phyloP scores from a whole-genome alignment of 352 stramenopile species.

The Globisporangium irregulare region DNA sequence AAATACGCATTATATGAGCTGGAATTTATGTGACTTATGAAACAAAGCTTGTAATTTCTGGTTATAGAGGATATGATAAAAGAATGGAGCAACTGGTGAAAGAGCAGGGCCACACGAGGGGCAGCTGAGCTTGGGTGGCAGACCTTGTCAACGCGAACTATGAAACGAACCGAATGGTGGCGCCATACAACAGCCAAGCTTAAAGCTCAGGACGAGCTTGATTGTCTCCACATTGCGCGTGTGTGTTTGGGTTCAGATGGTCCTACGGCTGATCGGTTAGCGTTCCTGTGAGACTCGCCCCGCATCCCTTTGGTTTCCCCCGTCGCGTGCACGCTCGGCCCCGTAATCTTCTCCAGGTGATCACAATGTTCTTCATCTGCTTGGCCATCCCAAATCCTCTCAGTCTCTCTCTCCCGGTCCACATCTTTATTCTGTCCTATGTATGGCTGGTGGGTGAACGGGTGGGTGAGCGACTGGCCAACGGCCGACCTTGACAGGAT shows the following conservation, averaged over 20 bases:
- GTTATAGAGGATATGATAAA: background rate
- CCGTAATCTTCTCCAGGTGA: constrained; percentile 1
- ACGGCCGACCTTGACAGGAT: background rate
- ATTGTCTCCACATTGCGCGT: background rate
- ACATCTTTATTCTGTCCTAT: background rate
- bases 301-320: background rate
- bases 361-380: background rate
- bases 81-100: background rate
- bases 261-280: background rate
- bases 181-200: background rate
- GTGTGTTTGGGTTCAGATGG: constrained; percentile 5
- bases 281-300: background rate
- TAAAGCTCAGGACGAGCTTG: background rate
- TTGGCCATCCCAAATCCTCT: background rate
- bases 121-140: background rate
- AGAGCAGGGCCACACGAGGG: background rate
- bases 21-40: background rate
- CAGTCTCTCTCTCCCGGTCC: background rate
- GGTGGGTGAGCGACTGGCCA: background rate
- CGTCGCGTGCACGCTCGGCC: background rate
- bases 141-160: background rate
- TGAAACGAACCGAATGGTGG: background rate
- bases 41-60: background rate
- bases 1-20: background rate
- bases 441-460: background rate